Evolutionary conservation across 169 alveolate genomes (phyloP).

Genomic region (Plasmodium inui): DNA sequence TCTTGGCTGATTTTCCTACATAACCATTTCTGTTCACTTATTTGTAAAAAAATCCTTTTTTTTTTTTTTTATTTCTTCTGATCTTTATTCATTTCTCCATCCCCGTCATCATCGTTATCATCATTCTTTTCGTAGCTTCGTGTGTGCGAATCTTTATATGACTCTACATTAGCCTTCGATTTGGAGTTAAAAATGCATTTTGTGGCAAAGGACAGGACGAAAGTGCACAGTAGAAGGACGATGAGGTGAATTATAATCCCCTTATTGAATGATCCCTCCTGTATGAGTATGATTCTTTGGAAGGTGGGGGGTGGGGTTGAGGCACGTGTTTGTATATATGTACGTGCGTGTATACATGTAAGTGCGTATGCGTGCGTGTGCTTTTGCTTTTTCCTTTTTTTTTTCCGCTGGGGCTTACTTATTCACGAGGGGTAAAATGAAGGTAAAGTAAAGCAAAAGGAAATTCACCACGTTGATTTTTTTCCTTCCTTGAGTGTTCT

Average conservation of each 20-base stretch:
- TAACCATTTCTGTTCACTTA: background rate
- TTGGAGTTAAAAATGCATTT: constrained; percentile 31
- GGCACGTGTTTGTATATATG: background rate
- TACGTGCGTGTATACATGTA: background rate
- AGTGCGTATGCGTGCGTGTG: background rate
- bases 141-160: background rate
- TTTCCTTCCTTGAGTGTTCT: constrained; percentile 10
- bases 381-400: background rate
- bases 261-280: constrained; percentile 31
- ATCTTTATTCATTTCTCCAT: constrained; percentile 18
- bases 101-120: constrained; percentile 1
- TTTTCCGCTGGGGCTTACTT: constrained; percentile 6
- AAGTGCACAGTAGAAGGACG: background rate
- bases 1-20: background rate
- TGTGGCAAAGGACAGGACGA: constrained; percentile 15
- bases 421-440: constrained; percentile 51
- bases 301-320: background rate
- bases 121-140: constrained; percentile 20
- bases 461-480: constrained; percentile 28
- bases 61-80: constrained; percentile 26
- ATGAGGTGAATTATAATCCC: constrained; percentile 22
- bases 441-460: constrained; percentile 47
- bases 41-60: background rate
- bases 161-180: background rate
- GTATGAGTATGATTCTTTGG: constrained; percentile 36